A percentile compares a stretch with the other conserved stretches of the same genome.
These are phyloP conservation scores for Colletotrichum godetiae DNA, from an alignment of 2,329 filamentous ascomycete species.

Conservation along the genomic window DNA sequence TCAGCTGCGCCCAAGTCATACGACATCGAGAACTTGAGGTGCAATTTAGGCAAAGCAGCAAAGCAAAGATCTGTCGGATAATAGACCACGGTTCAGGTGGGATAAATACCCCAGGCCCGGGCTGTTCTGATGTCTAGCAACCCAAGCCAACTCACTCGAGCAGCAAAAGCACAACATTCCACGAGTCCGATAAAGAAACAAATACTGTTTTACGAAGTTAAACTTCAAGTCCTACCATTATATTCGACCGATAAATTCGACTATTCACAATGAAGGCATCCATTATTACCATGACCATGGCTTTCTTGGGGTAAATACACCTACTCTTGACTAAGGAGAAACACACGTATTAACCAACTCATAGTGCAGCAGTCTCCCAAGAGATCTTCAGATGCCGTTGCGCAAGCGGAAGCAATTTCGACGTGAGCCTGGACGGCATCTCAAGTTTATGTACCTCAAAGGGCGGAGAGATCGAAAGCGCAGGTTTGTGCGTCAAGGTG, in stretches of 20 bases:
- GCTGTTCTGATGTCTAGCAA: too few relatives aligned
- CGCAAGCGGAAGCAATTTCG: neutral
- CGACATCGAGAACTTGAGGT: too few relatives aligned
- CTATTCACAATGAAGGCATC: constrained; percentile 1
- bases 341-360: neutral
- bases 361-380: neutral
- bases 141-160: too few relatives aligned
- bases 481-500: constrained; percentile 1
- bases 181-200: too few relatives aligned
- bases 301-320: neutral
- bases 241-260: too few relatives aligned
- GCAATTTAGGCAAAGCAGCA: too few relatives aligned
- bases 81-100: too few relatives aligned
- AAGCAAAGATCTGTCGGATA: too few relatives aligned
- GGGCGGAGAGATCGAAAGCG: neutral
- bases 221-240: too few relatives aligned
- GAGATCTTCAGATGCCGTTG: constrained; percentile 14
- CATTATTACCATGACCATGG: neutral
- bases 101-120: too few relatives aligned
- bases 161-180: too few relatives aligned
- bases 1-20: neutral
- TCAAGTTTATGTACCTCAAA: neutral
- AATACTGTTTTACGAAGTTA: too few relatives aligned
- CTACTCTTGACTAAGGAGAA: neutral
- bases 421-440: neutral